Base-by-base conservation (phyloP, 331 rosid genomes). In the Erythrophleum ivorense region DNA sequence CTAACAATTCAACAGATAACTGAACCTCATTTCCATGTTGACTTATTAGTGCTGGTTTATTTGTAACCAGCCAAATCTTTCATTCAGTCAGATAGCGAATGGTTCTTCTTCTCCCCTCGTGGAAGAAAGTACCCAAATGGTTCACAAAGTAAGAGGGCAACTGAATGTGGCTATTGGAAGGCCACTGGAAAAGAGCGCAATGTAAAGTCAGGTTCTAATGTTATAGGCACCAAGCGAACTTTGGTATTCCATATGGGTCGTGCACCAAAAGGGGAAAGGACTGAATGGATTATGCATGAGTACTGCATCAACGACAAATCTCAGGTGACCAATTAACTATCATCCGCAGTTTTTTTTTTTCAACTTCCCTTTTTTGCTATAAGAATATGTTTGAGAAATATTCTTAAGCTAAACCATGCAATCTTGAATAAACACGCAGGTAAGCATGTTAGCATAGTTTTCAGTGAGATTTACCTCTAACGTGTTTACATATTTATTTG, bases 121-220 rank as follows among this genome's bases (percentile, higher is more conserved):
- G 98, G 98, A 79, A 93, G 97, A 76, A 95, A 92, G 90, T 95
- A 96, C 79, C 99, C 99, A 54, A 91, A 96, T 58, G 99, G 99
- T 50, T 88, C 94, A 16, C 97, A 96, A 41, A 96, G 98, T 79
- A 91, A 76, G 80, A 91, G 99, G 74, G 99, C 98, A 12, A 96
- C 99, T 2, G 98, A 93, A 50, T 60, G 76, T 73, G 99, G 99
- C 9, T 95, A 95, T 64, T 95, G 99, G 99, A 95, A 96, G 84
- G 99, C 99, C 53, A 96, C 99, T 0, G 99, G 99, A 0, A 96
- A 96, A 81, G 98, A 96, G 80, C 92, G 99, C 16, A 91, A 84
- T 3, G 91, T 96, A 12, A 95, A 95, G 87, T 89, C 98, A 4
- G 93, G 91, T 71, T 70, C 90, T 19, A 71, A 84, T 3, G 82